phyloP scores from a whole-genome alignment of 1,139 yeast species.

The Geotrichum fermentans region DNA sequence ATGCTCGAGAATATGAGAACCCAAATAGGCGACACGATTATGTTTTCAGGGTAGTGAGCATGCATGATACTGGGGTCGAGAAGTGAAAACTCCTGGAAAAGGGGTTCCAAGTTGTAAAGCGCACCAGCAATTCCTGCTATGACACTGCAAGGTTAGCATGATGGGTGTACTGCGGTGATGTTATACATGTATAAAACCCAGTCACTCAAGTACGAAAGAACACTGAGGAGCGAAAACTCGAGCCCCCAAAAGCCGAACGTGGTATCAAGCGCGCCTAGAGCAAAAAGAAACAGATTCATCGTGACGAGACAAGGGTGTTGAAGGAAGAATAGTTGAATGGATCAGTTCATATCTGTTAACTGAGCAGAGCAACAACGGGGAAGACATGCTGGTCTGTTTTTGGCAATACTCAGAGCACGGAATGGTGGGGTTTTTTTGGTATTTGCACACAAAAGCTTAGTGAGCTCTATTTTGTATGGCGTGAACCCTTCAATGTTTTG shows the following conservation, averaged over 20 bases:
- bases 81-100: conserved; percentile 14
- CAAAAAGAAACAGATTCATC: background rate
- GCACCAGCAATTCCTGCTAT: conserved; percentile 5
- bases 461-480: too few relatives aligned
- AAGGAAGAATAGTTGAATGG: too few relatives aligned
- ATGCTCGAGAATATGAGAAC: background rate
- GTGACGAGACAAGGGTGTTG: too few relatives aligned
- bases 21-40: conserved; percentile 12
- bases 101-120: conserved; percentile 12
- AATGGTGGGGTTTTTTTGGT: too few relatives aligned
- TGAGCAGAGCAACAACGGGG: too few relatives aligned
- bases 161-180: background rate
- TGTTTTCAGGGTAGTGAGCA: conserved; percentile 7
- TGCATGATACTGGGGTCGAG: conserved; percentile 2
- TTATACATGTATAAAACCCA: conserved; percentile 9
- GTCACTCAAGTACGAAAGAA: conserved; percentile 13
- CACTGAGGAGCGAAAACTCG: conserved; percentile 6
- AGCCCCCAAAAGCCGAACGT: conserved; percentile 9
- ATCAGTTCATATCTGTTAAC: too few relatives aligned
- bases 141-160: background rate
- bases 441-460: too few relatives aligned
- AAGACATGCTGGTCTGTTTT: too few relatives aligned
- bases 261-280: conserved; percentile 1
- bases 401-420: too few relatives aligned
- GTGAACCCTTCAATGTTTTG: too few relatives aligned